Percentiles rank a stretch among this genome's conserved stretches.
phyloP scores from a whole-genome alignment of 1,139 yeast species.

The Suzukiozyma palmioleophila region DNA sequence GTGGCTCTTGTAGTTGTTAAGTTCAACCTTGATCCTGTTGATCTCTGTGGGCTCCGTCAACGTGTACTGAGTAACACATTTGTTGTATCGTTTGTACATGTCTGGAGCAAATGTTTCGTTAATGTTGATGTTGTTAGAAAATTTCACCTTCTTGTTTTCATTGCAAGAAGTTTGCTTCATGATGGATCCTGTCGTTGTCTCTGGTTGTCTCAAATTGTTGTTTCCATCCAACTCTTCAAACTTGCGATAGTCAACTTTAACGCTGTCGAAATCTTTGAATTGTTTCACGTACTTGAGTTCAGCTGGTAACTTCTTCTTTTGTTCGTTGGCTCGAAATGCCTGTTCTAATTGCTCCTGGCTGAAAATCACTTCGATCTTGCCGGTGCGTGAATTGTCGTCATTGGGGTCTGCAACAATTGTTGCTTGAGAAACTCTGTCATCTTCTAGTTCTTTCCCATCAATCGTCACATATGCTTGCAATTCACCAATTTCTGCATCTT shows the following conservation, averaged over 20 bases:
- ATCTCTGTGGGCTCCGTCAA: constrained; percentile 44
- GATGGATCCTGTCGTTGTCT: background rate
- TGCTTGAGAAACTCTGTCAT: constrained; percentile 7
- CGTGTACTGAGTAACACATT: constrained; percentile 47
- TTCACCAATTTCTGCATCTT: constrained; percentile 11
- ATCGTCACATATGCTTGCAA: constrained; percentile 2
- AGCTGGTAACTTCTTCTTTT: constrained; percentile 29
- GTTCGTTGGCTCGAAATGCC: constrained; percentile 24
- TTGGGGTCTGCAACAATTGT: constrained; percentile 9
- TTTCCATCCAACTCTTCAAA: constrained; percentile 23
- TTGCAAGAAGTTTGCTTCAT: background rate
- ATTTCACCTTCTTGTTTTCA: constrained; percentile 26
- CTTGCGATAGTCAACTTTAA: constrained; percentile 29
- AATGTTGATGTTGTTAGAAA: constrained; percentile 40
- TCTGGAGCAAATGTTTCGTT: constrained; percentile 48
- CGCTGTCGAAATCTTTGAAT: constrained; percentile 31
- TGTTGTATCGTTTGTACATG: constrained; percentile 48
- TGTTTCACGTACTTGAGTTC: constrained; percentile 39
- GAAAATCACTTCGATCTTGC: constrained; percentile 13
- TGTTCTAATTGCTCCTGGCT: constrained; percentile 27
- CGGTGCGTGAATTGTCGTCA: constrained; percentile 11
- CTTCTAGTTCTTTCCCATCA: constrained; percentile 6
- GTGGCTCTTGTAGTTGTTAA: constrained; percentile 47
- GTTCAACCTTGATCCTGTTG: constrained; percentile 44
- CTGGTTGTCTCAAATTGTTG: background rate